phyloP scores from a whole-genome alignment of 176 grass and related monocot genomes.

The Guadua angustifolia region DNA sequence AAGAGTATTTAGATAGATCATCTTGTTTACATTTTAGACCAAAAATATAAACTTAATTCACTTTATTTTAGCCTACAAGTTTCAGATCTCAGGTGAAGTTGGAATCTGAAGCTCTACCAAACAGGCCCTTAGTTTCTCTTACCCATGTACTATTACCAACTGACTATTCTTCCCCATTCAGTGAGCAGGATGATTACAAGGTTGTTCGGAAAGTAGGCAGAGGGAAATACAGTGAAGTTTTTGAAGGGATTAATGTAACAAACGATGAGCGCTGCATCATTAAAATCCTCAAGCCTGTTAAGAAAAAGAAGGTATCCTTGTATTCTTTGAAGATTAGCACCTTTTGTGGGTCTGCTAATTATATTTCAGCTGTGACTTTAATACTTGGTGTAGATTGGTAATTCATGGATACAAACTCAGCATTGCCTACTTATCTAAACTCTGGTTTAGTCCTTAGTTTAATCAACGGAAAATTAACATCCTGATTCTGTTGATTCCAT shows the following conservation, averaged over 20 bases:
- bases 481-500: constrained; percentile 22
- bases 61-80: no score
- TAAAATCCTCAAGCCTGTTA: constrained; percentile 87
- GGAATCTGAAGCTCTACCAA: no score
- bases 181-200: constrained; percentile 82
- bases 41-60: no score
- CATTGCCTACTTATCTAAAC: constrained; percentile 4
- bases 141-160: not conserved
- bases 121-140: constrained; percentile 26
- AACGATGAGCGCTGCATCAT: constrained; percentile 67
- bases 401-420: constrained; percentile 21
- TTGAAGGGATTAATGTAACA: constrained; percentile 75
- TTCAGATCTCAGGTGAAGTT: no score
- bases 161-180: constrained; percentile 33
- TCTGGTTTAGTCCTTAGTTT: constrained; percentile 7
- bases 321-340: constrained; percentile 33
- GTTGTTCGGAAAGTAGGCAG: constrained; percentile 73
- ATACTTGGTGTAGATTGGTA: constrained; percentile 10
- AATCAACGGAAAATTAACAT: constrained; percentile 8
- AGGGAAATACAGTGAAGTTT: constrained; percentile 82
- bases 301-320: constrained; percentile 78
- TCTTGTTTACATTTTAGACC: no score
- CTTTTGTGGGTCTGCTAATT: constrained; percentile 8
- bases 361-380: not conserved
- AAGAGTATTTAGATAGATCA: no score